Evolutionary conservation across 495 filamentous ascomycete species (phyloP).

Genomic region (Pseudoneurospora amorphoporcata): DNA sequence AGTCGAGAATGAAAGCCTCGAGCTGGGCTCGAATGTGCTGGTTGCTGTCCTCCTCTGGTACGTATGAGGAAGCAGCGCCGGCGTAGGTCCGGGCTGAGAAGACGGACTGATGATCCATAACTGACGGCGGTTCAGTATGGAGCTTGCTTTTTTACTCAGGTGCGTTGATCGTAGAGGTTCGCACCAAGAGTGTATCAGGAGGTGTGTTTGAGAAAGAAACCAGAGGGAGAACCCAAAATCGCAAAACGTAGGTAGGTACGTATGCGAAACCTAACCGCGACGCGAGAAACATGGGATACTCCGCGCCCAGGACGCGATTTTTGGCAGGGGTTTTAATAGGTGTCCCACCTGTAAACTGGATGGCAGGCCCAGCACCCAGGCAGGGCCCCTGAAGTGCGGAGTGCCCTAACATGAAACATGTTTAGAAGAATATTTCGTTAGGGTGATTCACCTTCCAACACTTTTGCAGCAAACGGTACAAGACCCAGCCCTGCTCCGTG

Average conservation of each 20-base stretch:
- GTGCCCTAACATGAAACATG: neutral
- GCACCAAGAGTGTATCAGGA: neutral
- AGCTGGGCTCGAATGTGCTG: constrained; percentile 49
- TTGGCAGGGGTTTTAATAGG: constrained; percentile 21
- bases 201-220: neutral
- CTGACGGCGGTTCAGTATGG: neutral
- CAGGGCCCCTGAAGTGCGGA: neutral
- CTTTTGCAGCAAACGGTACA: neutral
- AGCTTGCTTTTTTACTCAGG: constrained; percentile 7
- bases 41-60: constrained; percentile 43
- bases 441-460: neutral
- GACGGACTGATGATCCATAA: constrained; percentile 85
- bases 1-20: constrained; percentile 86
- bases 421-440: neutral
- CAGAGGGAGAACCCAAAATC: neutral
- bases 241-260: neutral
- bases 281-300: neutral
- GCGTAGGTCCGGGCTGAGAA: constrained; percentile 49
- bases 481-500: neutral
- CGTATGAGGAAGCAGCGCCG: constrained; percentile 27
- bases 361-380: neutral
- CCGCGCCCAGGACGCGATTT: constrained; percentile 8
- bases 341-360: constrained; percentile 1
- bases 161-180: neutral
- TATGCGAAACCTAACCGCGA: constrained; percentile 8